Percentiles rank a stretch among this genome's conserved stretches.
Evolutionary conservation across 2,329 filamentous ascomycete genomes (phyloP).

Genomic region (Botrytis deweyae): DNA sequence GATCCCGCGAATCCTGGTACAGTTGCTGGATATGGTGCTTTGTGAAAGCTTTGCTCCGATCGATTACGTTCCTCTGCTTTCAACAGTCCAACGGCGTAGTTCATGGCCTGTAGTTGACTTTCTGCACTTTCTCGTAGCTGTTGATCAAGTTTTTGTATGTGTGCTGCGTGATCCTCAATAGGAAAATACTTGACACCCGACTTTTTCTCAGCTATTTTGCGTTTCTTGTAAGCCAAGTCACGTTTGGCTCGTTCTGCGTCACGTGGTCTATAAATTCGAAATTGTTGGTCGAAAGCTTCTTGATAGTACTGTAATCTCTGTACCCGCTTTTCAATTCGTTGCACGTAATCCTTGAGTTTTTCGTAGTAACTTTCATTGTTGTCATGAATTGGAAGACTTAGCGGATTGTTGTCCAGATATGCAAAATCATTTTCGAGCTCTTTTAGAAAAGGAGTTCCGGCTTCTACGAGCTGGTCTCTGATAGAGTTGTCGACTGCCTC

Average conservation of each 20-base stretch:
- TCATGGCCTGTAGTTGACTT: not conserved
- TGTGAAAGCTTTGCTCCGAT: not conserved
- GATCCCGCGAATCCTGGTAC: not conserved
- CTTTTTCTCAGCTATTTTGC: not conserved
- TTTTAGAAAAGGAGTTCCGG: not conserved
- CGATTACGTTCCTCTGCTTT: not conserved
- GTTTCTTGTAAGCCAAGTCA: slow-evolving; percentile 7
- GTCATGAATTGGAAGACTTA: not conserved
- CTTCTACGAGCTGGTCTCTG: not conserved
- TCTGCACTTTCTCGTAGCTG: not conserved
- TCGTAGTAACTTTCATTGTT: not conserved
- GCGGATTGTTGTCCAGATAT: not conserved
- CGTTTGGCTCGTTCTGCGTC: not conserved
- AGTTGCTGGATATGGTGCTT: not conserved
- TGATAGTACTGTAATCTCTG: not conserved
- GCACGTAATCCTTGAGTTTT: not conserved
- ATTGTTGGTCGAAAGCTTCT: not conserved
- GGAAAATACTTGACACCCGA: not conserved
- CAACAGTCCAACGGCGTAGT: not conserved
- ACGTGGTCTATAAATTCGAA: not conserved
- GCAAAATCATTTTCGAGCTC: not conserved
- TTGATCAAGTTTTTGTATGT: not conserved
- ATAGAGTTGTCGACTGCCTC: not conserved
- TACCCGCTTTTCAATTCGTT: not conserved
- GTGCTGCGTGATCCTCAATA: not conserved